Conservation (phyloP, 805 yeast species). For the Candida xyloterini region DNA sequence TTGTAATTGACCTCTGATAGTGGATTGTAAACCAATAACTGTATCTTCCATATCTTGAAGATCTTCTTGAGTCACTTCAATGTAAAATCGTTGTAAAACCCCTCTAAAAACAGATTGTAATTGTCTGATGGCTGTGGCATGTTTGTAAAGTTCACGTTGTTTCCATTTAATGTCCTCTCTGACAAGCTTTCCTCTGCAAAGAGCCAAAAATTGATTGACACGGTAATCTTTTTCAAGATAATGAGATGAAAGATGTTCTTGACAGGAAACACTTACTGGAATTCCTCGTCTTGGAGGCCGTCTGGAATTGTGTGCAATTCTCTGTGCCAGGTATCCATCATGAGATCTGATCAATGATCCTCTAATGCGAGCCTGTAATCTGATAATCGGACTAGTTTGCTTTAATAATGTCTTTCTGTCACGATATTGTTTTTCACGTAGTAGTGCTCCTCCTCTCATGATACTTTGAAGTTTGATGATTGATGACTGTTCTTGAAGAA, state of each 20-base stretch:
- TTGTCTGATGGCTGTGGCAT: conserved; percentile 33
- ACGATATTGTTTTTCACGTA: conserved; percentile 19
- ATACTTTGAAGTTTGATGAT: conserved; percentile 35
- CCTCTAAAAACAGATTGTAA: conserved; percentile 67
- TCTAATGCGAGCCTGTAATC: conserved; percentile 44
- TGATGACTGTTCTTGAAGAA: conserved; percentile 17
- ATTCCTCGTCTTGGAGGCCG: conserved; percentile 1
- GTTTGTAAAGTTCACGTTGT: conserved; percentile 18
- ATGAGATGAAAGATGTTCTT: conserved; percentile 6
- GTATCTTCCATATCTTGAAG: conserved; percentile 41
- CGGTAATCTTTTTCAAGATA: conserved; percentile 6
- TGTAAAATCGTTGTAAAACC: conserved; percentile 52
- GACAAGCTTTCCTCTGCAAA: conserved; percentile 41
- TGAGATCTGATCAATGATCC: conserved; percentile 35
- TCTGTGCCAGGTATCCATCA: conserved; percentile 2
- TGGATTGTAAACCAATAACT: conserved; percentile 51
- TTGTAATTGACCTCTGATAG: conserved; percentile 44
- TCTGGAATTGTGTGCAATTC: not conserved
- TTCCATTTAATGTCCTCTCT: conserved; percentile 30
- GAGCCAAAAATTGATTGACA: conserved; percentile 40
- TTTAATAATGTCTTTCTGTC: conserved; percentile 19
- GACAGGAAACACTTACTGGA: conserved; percentile 3
- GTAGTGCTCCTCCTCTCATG: conserved; percentile 31
- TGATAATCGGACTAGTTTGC: conserved; percentile 26
- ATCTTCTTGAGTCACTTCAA: conserved; percentile 54